phyloP scores from a whole-genome alignment of 169 alveolate species.

The Plasmodium vivax region DNA sequence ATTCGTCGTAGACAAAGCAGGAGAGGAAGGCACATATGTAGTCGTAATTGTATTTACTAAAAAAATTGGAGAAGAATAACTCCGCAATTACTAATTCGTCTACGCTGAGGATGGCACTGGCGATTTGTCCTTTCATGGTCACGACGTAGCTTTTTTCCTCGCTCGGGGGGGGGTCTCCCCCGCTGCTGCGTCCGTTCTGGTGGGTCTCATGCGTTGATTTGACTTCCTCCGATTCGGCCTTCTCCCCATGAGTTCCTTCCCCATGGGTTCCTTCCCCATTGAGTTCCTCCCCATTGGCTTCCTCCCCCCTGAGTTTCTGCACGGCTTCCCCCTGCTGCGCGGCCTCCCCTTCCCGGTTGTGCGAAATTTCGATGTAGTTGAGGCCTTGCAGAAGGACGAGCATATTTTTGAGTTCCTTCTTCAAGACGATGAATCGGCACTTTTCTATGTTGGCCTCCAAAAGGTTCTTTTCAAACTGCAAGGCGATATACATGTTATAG shows the following conservation, averaged over 20 bases:
- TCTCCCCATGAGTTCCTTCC: background rate
- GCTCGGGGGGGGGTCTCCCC: background rate
- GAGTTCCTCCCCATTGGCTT: background rate
- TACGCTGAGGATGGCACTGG: conserved; percentile 98
- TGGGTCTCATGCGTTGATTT: background rate
- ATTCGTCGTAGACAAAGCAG: conserved; percentile 95
- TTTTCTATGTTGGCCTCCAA: conserved; percentile 45
- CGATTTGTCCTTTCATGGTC: conserved; percentile 96
- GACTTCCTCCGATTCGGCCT: no score
- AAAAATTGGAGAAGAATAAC: conserved; percentile 92
- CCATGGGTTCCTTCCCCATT: background rate
- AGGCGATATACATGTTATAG: conserved; percentile 59
- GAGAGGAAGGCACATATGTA: conserved; percentile 95
- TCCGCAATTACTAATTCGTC: conserved; percentile 98
- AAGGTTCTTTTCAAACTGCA: conserved; percentile 53
- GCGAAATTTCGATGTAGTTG: conserved; percentile 54
- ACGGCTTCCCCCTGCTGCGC: background rate
- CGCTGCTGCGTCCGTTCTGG: background rate
- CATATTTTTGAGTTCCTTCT: conserved; percentile 71
- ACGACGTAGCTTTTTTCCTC: conserved; percentile 84
- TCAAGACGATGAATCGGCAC: conserved; percentile 58
- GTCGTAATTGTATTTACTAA: conserved; percentile 93
- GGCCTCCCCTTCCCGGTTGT: conserved; percentile 5
- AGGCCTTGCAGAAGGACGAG: conserved; percentile 32
- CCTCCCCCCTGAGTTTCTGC: background rate